Base-by-base conservation (phyloP, 2,329 filamentous ascomycete genomes). In the Fusarium irregulare region DNA sequence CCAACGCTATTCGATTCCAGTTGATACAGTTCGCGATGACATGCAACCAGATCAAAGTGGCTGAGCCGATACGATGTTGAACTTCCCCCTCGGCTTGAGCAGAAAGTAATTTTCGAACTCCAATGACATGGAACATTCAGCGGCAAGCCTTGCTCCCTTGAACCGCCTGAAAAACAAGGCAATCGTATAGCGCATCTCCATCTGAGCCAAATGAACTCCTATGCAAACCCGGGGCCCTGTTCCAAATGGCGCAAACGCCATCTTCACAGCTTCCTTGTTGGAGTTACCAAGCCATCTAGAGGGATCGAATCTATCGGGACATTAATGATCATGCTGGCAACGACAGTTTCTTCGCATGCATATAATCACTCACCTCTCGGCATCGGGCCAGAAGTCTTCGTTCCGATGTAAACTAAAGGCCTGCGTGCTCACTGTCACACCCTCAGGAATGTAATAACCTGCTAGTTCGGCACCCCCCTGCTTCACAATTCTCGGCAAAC, bases 361-460 rank as follows among this genome's bases (percentile, higher is more conserved):
- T 37, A 37, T 37, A 2, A 18, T 1, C 32, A 37, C 32, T 37
- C 5, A 37, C 32, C 1, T 37, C 5, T 37, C 5, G 9, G 32
- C 16, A 4, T 18, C 32, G 3, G 32, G 16, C 32, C 32, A 37
- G 5, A 37, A 37, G 3, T 37, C 32, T 18, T 37, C 32, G 9
- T 18, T 37, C 2, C 56, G 25, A 4, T 62, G 46, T 9, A 62
- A 18, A 4, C 55, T 45, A n/a, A 45, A 60, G 13, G 46, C 59
- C n/a, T 62, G 59, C 1, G 56, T 60, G 7, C 21, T 20, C n/a
- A 62, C 59, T 7, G 37, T 53, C 4, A 30, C 45, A 0, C 5
- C 45, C 10, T 46, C 46, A 2, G 62, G 65, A 10, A 66, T 37
- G 8, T 47, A 20, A 20, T 58, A 56, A 11, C 58, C 62, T 32